Base-by-base conservation (phyloP, 2,329 filamentous ascomycete species). In the Fulvia fulva region DNA sequence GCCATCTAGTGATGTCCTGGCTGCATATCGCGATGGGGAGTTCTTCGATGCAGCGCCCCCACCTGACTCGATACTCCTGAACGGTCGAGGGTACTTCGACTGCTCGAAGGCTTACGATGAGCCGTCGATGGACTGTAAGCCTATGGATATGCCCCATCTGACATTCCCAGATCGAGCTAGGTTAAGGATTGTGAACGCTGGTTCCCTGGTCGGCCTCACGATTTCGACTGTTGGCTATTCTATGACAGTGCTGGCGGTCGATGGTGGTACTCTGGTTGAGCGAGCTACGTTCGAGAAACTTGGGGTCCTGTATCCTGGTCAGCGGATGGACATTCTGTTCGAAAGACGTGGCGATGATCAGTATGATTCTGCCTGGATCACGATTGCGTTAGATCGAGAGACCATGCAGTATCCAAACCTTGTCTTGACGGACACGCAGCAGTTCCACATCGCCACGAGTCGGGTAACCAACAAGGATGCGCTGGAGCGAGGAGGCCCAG, bases 1-100 rank as follows among this genome's bases (percentile, higher is more conserved):
- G 6, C 64, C 70, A 22, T 73, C 75, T 1, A 57, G 63, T 2
- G 70, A 79, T n/a, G 70, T 78, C 19, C 64, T 78, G 9, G 69
- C 65, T 3, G 78, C 76, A 75, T 80, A 77, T 57, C 71, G 74
- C 60, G 71, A 72, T 23, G 67, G 74, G 12, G 73, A 69, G 4
- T 76, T 73, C 8, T 77, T 76, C 65, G 76, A 75, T 2, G 76
- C 19, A 19, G 50, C 80, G 76, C 78, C 78, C 2, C 75, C 76
- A 5, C 78, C 79, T 1, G 77, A 79, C 53, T 80, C 78, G 0
- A 57, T 81, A 1, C 61, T 81, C 0, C 65, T 81, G 22, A 81
- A 81, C 59, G 79, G 78, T 21, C 64, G 64, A 7, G 79, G 79
- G 1, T 62, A 64, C 9, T 81, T 80, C 54, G 65, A 76, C 22